A percentile compares a stretch with the other conserved stretches of the same genome.
Conservation (phyloP, 2,329 filamentous ascomycete genomes). For the Dissoconium aciculare region DNA sequence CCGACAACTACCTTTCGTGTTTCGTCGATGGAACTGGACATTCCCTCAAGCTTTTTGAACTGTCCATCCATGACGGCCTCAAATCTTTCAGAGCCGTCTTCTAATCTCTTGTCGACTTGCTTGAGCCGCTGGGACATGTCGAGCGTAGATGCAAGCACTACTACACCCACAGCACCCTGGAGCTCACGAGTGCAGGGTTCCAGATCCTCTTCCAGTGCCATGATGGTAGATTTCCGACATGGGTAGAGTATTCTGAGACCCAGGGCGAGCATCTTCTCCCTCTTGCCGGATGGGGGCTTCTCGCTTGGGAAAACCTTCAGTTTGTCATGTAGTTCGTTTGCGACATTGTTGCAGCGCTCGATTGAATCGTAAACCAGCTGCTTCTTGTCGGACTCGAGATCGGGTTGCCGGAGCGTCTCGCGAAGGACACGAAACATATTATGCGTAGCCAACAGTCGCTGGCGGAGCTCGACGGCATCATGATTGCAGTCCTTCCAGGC, state of each 20-base stretch:
- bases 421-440: not conserved
- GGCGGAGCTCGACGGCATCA: constrained; percentile 1
- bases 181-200: not conserved
- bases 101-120: not conserved
- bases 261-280: not conserved
- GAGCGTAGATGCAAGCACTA: not conserved
- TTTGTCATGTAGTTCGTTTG: not conserved
- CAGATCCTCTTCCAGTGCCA: not conserved
- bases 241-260: not conserved
- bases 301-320: not conserved
- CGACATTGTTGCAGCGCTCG: not conserved
- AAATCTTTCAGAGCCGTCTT: not conserved
- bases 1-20: no score
- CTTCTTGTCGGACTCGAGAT: not conserved
- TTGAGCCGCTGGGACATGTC: not conserved
- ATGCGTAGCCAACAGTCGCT: not conserved
- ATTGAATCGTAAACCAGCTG: not conserved
- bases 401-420: not conserved
- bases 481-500: constrained; percentile 2
- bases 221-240: not conserved
- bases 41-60: not conserved
- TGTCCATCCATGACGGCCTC: not conserved
- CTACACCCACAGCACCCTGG: not conserved
- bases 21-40: no score
- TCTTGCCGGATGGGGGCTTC: not conserved